Conservation (phyloP, 2,329 filamentous ascomycete species). For the Aspergillus sp. region DNA sequence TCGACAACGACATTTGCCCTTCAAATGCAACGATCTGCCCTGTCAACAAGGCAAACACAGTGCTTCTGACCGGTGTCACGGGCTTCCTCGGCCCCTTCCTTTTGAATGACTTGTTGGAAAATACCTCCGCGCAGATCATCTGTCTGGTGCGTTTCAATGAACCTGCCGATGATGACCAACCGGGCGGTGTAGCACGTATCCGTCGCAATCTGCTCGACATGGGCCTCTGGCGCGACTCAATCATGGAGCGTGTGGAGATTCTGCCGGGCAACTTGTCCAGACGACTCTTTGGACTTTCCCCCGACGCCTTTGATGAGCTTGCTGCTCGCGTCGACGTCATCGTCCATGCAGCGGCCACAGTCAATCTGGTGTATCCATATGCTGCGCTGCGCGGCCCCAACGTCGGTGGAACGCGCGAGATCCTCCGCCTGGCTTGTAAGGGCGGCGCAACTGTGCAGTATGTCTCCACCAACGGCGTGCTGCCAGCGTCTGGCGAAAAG, state of each 20-base stretch:
- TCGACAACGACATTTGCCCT: conserved; percentile 67
- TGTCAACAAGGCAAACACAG: conserved; percentile 63
- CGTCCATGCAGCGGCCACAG: conserved; percentile 72
- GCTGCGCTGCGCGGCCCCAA: conserved; percentile 72
- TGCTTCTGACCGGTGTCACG: conserved; percentile 72
- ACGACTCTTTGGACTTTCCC: conserved; percentile 65
- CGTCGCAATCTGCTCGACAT: conserved; percentile 75
- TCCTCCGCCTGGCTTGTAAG: conserved; percentile 66
- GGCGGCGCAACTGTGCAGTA: conserved; percentile 72
- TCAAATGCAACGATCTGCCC: conserved; percentile 53
- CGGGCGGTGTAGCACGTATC: conserved; percentile 68
- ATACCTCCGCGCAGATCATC: conserved; percentile 65
- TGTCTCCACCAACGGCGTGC: conserved; percentile 75
- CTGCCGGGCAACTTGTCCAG: conserved; percentile 70
- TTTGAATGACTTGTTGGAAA: conserved; percentile 65
- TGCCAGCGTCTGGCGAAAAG: conserved; percentile 62
- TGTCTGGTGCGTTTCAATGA: conserved; percentile 73
- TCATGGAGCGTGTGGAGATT: conserved; percentile 75
- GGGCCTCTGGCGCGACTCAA: conserved; percentile 71
- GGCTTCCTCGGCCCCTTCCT: conserved; percentile 75
- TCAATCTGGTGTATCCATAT: conserved; percentile 79
- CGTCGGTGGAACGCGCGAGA: conserved; percentile 73
- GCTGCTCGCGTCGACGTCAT: conserved; percentile 67
- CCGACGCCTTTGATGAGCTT: conserved; percentile 63
- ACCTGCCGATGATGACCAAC: conserved; percentile 60